Conservation (phyloP, 1,139 yeast genomes). For the Diutina siamensis region DNA sequence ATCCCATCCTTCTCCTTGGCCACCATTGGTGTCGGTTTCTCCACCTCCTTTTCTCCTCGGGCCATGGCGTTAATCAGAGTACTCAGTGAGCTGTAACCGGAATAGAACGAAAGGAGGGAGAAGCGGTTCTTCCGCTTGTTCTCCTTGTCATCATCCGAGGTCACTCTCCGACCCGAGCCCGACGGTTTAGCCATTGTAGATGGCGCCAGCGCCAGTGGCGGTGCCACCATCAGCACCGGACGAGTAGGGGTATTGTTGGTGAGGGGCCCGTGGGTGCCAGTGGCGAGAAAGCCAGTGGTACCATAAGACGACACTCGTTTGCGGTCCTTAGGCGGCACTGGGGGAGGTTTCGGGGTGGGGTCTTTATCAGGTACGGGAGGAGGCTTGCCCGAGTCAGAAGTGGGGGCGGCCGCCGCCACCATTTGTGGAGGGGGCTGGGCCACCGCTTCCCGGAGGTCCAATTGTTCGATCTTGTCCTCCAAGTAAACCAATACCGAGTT, state of each 20-base stretch:
- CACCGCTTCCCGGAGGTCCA: conserved; percentile 9
- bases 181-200: not conserved
- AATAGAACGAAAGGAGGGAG: conserved; percentile 42
- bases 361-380: not conserved
- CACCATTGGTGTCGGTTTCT: not conserved
- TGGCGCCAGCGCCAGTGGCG: not conserved
- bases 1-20: not conserved
- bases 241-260: not conserved
- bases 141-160: conserved; percentile 5
- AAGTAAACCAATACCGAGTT: conserved; percentile 34
- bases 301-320: not conserved
- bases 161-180: not conserved
- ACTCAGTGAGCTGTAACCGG: conserved; percentile 20
- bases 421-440: not conserved
- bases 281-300: not conserved
- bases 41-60: not conserved
- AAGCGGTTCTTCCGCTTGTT: conserved; percentile 28
- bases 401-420: no score
- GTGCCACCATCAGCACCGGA: conserved; percentile 3
- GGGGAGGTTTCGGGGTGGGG: not conserved
- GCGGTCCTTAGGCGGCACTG: conserved; percentile 3
- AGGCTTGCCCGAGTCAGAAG: no score
- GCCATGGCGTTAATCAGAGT: conserved; percentile 4
- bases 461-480: conserved; percentile 35
- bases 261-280: not conserved